A percentile compares a stretch with the other conserved stretches of the same genome.
phyloP scores from a whole-genome alignment of 2,329 filamentous ascomycete genomes.

The Trichoderma arundinaceum region DNA sequence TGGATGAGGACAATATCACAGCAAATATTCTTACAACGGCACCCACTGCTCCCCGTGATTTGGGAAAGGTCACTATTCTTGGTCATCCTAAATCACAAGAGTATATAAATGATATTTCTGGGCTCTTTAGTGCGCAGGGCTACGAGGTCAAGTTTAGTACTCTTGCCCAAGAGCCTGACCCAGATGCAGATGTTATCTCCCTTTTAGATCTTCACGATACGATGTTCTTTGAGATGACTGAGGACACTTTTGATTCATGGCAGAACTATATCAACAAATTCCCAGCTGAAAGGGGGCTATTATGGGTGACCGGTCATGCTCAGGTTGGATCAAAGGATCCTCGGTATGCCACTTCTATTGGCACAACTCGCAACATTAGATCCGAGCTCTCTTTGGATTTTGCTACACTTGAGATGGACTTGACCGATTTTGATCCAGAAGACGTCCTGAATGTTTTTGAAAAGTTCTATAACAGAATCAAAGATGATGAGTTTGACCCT shows the following conservation, averaged over 20 bases:
- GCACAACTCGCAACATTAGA: conserved; percentile 25
- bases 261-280: conserved; percentile 13
- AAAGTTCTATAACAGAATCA: not conserved
- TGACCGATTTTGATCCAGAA: not conserved
- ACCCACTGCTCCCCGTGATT: not conserved
- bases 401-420: conserved; percentile 28
- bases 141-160: conserved; percentile 23
- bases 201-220: conserved; percentile 19
- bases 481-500: conserved; percentile 16
- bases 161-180: conserved; percentile 27
- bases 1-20: conserved; percentile 29
- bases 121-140: conserved; percentile 16
- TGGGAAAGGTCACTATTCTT: conserved; percentile 3
- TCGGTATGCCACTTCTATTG: conserved; percentile 24
- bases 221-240: conserved; percentile 25
- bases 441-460: not conserved
- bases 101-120: not conserved
- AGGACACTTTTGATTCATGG: not conserved
- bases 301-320: conserved; percentile 30
- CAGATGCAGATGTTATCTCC: conserved; percentile 4
- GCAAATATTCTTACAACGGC: not conserved
- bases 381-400: conserved; percentile 30
- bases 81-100: not conserved
- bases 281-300: conserved; percentile 1
- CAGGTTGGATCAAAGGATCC: conserved; percentile 29